Evolutionary conservation across 257 asterid genomes (phyloP).

Genomic region (Scutellaria galericulata): DNA sequence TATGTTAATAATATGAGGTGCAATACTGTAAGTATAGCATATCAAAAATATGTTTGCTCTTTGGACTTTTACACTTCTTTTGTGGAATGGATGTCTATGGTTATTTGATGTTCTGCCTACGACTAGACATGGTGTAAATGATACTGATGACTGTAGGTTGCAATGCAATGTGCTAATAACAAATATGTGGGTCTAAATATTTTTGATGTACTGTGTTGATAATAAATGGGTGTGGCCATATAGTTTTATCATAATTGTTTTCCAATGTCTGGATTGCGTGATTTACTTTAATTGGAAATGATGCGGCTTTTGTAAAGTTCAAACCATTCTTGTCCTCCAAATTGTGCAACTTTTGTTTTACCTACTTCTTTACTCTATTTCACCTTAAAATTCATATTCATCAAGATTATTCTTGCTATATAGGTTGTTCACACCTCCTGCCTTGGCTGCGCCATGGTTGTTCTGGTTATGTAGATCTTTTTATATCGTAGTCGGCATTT

Average conservation of each 20-base stretch:
- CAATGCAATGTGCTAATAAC: background rate
- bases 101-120: background rate
- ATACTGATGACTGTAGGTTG: background rate
- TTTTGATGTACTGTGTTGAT: background rate
- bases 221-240: background rate
- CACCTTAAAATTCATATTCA: background rate
- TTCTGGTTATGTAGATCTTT: background rate
- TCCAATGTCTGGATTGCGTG: background rate
- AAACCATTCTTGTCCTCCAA: background rate
- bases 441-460: background rate
- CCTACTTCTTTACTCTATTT: background rate
- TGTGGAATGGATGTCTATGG: background rate
- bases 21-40: background rate
- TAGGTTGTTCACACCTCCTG: background rate
- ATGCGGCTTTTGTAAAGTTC: background rate
- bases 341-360: background rate
- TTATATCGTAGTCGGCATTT: background rate
- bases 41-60: background rate
- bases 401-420: background rate
- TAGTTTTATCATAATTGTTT: slow-evolving; percentile 1
- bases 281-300: background rate
- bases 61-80: background rate
- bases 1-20: slow-evolving; percentile 6
- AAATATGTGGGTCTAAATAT: background rate
- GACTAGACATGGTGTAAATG: background rate